A percentile compares a stretch with the other conserved stretches of the same genome.
These are phyloP conservation scores for Eucalyptus marginata DNA, from an alignment of 345 rosid species.

Conservation along the genomic window DNA sequence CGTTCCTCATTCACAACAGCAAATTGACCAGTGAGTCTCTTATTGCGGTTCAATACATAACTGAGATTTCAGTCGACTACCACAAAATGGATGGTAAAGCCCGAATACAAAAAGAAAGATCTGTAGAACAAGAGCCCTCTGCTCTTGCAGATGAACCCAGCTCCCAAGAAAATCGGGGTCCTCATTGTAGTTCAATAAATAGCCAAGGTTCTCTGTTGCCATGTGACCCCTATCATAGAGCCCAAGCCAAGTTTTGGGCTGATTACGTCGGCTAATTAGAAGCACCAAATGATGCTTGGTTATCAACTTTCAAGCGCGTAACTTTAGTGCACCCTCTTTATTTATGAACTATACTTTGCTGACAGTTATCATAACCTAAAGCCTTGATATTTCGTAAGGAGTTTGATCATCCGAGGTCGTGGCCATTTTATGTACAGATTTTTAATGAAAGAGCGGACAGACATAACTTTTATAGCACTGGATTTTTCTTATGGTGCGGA, in stretches of 20 bases:
- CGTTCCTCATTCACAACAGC: too few relatives aligned
- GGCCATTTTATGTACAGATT: background rate
- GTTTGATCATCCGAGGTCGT: background rate
- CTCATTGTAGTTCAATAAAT: too few relatives aligned
- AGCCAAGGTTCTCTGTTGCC: background rate
- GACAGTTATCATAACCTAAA: background rate
- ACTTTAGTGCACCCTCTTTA: background rate
- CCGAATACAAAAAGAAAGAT: too few relatives aligned
- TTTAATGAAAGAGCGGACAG: background rate
- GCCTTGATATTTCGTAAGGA: background rate
- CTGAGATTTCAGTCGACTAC: too few relatives aligned
- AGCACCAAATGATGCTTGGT: background rate
- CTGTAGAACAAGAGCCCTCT: too few relatives aligned
- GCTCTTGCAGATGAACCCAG: too few relatives aligned
- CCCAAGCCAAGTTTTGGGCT: background rate
- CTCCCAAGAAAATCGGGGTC: too few relatives aligned
- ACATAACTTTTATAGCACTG: background rate
- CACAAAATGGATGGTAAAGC: too few relatives aligned
- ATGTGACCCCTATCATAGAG: background rate
- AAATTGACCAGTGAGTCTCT: too few relatives aligned
- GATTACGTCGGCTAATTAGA: background rate
- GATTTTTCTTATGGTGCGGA: background rate
- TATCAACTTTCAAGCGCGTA: background rate
- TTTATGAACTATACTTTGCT: background rate
- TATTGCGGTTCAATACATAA: too few relatives aligned